A percentile compares a stretch with the other conserved stretches of the same genome.
These are phyloP conservation scores for Herpetomonas tarakana DNA, from an alignment of 208 protist genomes.

Conservation along the genomic window DNA sequence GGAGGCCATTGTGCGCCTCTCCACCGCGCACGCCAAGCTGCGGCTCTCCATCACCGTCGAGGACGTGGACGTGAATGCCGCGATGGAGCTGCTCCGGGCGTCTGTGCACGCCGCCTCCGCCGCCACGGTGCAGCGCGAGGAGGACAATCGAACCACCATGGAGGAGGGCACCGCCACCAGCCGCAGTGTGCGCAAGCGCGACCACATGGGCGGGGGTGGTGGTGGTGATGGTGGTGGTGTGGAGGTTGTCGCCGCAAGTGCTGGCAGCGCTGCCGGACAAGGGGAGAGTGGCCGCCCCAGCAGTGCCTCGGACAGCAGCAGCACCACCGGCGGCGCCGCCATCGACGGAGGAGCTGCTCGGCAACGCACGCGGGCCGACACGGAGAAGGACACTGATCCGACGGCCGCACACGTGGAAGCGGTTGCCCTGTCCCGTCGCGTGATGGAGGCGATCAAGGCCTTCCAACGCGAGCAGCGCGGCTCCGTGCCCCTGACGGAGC, in stretches of 20 bases:
- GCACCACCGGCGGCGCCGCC: background rate
- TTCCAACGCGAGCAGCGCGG: constrained; percentile 67
- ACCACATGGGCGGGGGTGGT: background rate
- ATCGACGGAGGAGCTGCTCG: too few species aligned
- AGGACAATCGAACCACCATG: constrained; percentile 51
- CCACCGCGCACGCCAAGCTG: constrained; percentile 94
- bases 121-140: constrained; percentile 58
- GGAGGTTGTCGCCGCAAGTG: background rate
- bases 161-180: constrained; percentile 23
- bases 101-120: constrained; percentile 80
- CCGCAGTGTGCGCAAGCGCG: background rate
- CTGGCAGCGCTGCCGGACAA: too few species aligned
- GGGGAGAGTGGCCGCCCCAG: too few species aligned
- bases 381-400: constrained; percentile 2
- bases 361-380: background rate
- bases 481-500: constrained; percentile 41
- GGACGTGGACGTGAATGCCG: constrained; percentile 83
- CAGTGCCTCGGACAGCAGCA: background rate
- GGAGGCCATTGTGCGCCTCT: constrained; percentile 96
- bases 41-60: constrained; percentile 82
- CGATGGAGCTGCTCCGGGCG: constrained; percentile 76
- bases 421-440: constrained; percentile 23
- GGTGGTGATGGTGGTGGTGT: background rate
- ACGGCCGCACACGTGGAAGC: constrained; percentile 10
- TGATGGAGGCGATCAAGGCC: constrained; percentile 47